A percentile compares a stretch with the other conserved stretches of the same genome.
Evolutionary conservation across 2,329 filamentous ascomycete species (phyloP).

Genomic region (Neofusicoccum laricinum): DNA sequence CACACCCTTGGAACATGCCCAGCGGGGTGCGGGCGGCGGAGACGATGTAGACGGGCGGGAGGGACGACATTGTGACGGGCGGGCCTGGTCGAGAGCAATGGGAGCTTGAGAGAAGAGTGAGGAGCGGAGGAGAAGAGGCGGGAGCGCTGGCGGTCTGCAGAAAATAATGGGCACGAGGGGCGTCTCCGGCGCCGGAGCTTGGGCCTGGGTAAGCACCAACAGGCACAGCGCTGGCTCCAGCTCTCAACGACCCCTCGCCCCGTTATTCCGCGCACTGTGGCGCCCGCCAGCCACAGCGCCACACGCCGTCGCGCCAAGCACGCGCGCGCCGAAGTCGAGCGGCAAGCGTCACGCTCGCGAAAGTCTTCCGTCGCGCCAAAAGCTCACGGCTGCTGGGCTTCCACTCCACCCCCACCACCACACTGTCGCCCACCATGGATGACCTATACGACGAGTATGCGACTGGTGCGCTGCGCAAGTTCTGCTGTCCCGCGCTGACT

Average conservation of each 20-base stretch:
- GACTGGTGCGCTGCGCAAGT: background rate
- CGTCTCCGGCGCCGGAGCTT: slow-evolving; percentile 11
- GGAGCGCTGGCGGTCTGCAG: slow-evolving; percentile 15
- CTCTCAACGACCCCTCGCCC: slow-evolving; percentile 3
- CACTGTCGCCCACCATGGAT: slow-evolving; percentile 62
- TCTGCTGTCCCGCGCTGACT: slow-evolving; percentile 15
- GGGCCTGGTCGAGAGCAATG: background rate
- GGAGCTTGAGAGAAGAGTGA: background rate
- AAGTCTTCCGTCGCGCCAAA: slow-evolving; percentile 5
- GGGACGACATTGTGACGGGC: slow-evolving; percentile 61
- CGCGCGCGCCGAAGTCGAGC: background rate
- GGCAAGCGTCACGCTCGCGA: background rate
- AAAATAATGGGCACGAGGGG: slow-evolving; percentile 13
- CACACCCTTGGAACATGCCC: slow-evolving; percentile 90
- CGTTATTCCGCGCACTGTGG: background rate
- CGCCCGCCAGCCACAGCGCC: background rate
- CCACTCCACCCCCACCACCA: background rate
- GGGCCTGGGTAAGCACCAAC: slow-evolving; percentile 2
- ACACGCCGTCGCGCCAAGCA: slow-evolving; percentile 7
- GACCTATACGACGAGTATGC: slow-evolving; percentile 91
- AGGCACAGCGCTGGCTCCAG: background rate
- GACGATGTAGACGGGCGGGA: slow-evolving; percentile 93
- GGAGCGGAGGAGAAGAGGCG: slow-evolving; percentile 7
- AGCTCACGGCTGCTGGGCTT: slow-evolving; percentile 2
- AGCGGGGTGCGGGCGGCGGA: slow-evolving; percentile 86